phyloP scores from a whole-genome alignment of 768 basidiomycete genomes.

The Boletus rubropictus region DNA sequence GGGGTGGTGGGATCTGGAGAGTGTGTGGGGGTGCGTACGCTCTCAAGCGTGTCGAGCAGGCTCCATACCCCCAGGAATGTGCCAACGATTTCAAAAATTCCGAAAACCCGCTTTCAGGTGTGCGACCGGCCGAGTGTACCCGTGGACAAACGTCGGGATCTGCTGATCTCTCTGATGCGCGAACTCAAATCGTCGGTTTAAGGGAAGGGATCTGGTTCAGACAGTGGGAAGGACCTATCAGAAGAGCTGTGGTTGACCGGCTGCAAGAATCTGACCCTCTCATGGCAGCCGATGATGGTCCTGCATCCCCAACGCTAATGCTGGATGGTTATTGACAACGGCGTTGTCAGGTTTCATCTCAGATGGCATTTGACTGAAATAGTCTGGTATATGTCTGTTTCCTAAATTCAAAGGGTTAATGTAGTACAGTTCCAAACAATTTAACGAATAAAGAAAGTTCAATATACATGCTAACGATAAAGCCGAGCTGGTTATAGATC shows the following conservation, averaged over 20 bases:
- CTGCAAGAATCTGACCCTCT: conserved; percentile 34
- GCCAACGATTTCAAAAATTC: conserved; percentile 1
- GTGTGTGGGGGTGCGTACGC: conserved; percentile 74
- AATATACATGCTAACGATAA: background rate
- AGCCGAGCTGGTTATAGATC: background rate
- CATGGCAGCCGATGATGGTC: conserved; percentile 26
- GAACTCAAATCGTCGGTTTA: conserved; percentile 46
- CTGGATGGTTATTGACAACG: conserved; percentile 24
- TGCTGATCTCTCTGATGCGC: conserved; percentile 25
- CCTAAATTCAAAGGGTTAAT: conserved; percentile 1
- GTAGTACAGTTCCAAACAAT: conserved; percentile 10
- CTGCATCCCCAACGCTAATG: conserved; percentile 6
- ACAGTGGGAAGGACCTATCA: conserved; percentile 68
- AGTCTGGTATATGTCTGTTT: conserved; percentile 4
- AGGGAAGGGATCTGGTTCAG: conserved; percentile 77
- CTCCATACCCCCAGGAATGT: conserved; percentile 8
- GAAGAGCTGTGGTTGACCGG: conserved; percentile 46
- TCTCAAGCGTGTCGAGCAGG: conserved; percentile 42
- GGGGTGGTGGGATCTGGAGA: conserved; percentile 70
- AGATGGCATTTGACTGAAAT: background rate
- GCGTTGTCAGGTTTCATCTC: background rate
- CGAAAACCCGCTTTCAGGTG: conserved; percentile 5
- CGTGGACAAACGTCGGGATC: conserved; percentile 19
- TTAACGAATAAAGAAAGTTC: conserved; percentile 21
- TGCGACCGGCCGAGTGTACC: background rate